Evolutionary conservation across 2,329 filamentous ascomycete species (phyloP).

Genomic region (Neofusicoccum kwambonambiense): DNA sequence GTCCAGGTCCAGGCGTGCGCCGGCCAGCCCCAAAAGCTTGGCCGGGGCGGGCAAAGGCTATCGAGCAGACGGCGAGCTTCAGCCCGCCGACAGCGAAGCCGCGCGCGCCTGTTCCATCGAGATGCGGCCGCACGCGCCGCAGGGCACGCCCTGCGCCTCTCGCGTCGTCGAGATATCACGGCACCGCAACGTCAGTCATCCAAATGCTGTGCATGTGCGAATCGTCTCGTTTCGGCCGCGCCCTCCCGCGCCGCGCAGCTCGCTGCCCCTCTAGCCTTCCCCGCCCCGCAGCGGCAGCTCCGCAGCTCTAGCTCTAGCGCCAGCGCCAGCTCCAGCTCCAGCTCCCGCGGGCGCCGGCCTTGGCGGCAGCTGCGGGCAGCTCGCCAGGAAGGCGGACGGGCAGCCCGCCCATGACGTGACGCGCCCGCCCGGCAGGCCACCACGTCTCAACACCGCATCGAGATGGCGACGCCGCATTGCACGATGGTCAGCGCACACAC

Average conservation of each 20-base stretch:
- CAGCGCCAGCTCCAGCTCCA: too few relatives aligned
- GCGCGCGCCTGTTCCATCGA: background rate
- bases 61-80: background rate
- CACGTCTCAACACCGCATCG: slow-evolving; percentile 11
- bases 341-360: too few relatives aligned
- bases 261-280: background rate
- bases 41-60: background rate
- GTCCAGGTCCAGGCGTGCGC: background rate
- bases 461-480: background rate
- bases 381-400: too few relatives aligned
- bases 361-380: background rate
- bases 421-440: background rate
- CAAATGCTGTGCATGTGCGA: background rate
- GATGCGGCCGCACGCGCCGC: background rate
- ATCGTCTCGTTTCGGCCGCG: background rate
- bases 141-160: background rate
- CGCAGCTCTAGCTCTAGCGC: background rate
- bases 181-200: slow-evolving; percentile 3
- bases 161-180: slow-evolving; percentile 3
- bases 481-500: slow-evolving; percentile 2
- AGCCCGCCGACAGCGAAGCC: too few relatives aligned
- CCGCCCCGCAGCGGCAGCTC: background rate
- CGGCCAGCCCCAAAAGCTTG: background rate
- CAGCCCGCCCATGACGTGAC: background rate
- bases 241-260: background rate